These are phyloP conservation scores for Amanita jacksonii DNA, from an alignment of 768 basidiomycete species.

Conservation along the genomic window DNA sequence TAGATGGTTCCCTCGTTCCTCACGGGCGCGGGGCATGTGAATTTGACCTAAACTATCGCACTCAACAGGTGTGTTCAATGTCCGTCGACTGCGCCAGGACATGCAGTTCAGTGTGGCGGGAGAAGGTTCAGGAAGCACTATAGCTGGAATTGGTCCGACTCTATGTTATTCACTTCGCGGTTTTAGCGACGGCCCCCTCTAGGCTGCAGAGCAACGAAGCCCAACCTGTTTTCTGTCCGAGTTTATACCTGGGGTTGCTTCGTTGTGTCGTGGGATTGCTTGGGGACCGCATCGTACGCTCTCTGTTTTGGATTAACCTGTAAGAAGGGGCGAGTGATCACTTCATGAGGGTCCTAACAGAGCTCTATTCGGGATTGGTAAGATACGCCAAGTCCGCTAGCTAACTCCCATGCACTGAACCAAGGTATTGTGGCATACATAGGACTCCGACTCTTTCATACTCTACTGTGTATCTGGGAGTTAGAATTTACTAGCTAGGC, in stretches of 20 bases:
- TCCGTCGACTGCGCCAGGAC: slow-evolving; percentile 57
- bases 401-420: background rate
- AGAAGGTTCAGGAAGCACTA: slow-evolving; percentile 44
- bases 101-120: slow-evolving; percentile 61
- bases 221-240: slow-evolving; percentile 70
- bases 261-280: slow-evolving; percentile 48
- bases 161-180: background rate
- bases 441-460: slow-evolving; percentile 55
- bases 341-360: slow-evolving; percentile 9
- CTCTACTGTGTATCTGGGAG: slow-evolving; percentile 63
- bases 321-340: slow-evolving; percentile 24
- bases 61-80: slow-evolving; percentile 44
- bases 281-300: slow-evolving; percentile 46
- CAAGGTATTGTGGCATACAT: slow-evolving; percentile 50
- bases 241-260: slow-evolving; percentile 69
- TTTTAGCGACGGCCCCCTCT: slow-evolving; percentile 43
- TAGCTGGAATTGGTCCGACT: slow-evolving; percentile 25
- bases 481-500: too few relatives aligned
- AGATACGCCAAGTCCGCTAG: background rate
- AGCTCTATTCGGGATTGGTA: slow-evolving; percentile 20
- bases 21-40: slow-evolving; percentile 48
- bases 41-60: background rate
- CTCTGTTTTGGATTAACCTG: slow-evolving; percentile 53
- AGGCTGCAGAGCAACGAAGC: slow-evolving; percentile 52
- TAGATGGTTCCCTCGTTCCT: slow-evolving; percentile 64